Evolutionary conservation across 2,329 filamentous ascomycete species (phyloP), one percentile per base, ranked within the genome.

Genomic region (Trichoderma atroviride): DNA sequence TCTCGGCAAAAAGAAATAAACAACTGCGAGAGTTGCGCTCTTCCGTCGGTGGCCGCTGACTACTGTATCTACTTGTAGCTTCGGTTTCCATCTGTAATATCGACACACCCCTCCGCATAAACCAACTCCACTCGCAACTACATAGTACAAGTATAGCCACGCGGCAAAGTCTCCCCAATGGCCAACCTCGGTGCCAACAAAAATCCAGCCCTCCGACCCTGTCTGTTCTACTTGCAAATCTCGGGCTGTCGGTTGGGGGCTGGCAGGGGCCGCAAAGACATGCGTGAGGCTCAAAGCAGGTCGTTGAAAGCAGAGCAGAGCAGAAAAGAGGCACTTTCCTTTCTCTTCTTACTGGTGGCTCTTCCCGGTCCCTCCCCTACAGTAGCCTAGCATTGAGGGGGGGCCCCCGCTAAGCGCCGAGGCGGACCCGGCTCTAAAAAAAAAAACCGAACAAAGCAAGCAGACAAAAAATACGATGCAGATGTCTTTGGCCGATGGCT

Each of bases 401-500:
- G 33, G 33, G 31, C 29, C 31, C 59, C 14, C 43, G 40, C 40
- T 43, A 43, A 53, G 33, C 53, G 31, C 50, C 53, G 14, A 43
- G 40, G n/a, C 16, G 29, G 43, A 57, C 43, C 47, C 43, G 50
- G 24, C 55, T 43, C 47, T 33, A 22, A 22, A 22, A 31, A 24
- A 52, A 19, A n/a, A 27, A 27, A n/a, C 40, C 31, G 57, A 22
- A 64, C 50, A 66, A 27, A 10, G 27, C 66, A 55, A 52, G 19
- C 35, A 33, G 35, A 16, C 55, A 64, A 66, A 66, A 27, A 10
- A 33, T 58, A 55, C 33, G 58, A 69, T 69, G 24, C 50, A 57
- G 66, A 52, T 61, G 66, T 55, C 58, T 62, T 69, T 69, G 33
- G 14, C 58, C 66, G 66, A 69, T 69, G 50, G 50, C 66, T 50